Conservation (phyloP, 2,329 filamentous ascomycete genomes). For the Paecilomyces niveus region DNA sequence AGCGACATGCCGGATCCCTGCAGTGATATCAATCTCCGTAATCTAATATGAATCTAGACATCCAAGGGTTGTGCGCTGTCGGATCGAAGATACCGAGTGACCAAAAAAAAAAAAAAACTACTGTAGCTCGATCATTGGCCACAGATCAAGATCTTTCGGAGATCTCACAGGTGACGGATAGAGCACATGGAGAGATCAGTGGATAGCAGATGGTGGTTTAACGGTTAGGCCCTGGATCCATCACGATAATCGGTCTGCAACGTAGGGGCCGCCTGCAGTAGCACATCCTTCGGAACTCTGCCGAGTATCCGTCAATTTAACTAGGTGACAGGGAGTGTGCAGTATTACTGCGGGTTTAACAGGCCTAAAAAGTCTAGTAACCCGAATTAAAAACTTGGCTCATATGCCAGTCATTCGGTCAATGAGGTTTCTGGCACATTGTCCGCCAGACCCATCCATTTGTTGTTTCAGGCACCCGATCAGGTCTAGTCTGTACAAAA, state of each 20-base stretch:
- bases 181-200: neutral
- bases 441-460: neutral
- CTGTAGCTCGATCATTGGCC: neutral
- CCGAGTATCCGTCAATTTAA: neutral
- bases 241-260: neutral
- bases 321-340: neutral
- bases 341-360: neutral
- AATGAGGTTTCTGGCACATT: neutral
- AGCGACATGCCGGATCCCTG: neutral
- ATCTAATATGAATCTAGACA: neutral
- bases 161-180: neutral
- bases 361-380: neutral
- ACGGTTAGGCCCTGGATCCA: neutral
- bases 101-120: neutral
- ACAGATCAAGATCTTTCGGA: neutral
- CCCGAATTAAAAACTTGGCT: neutral
- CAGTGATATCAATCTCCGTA: neutral
- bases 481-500: neutral
- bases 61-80: neutral
- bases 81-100: neutral
- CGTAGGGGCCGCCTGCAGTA: neutral
- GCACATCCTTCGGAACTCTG: neutral
- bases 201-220: neutral
- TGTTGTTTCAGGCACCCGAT: neutral
- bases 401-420: neutral